Evolutionary conservation across 192 early-diverging fungal genomes (phyloP).

Genomic region (Backusella tarrabulga): DNA sequence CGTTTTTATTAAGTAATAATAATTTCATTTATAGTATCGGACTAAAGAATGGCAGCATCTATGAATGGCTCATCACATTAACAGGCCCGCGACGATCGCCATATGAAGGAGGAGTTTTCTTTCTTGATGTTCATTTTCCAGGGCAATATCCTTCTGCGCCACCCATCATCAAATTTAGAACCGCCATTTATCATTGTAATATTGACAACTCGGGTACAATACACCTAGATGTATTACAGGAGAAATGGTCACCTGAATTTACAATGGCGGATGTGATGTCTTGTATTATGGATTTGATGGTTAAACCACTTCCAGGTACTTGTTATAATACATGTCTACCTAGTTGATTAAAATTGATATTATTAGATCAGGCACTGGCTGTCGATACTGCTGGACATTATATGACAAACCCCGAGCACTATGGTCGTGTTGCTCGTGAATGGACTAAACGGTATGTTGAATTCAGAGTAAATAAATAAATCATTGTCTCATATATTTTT

Average conservation of each 20-base stretch:
- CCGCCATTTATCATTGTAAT: neutral
- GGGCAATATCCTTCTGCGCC: neutral
- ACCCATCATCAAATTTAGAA: neutral
- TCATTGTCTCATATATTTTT: neutral
- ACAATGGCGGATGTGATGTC: neutral
- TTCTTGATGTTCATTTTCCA: neutral
- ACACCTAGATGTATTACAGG: neutral
- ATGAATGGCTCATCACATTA: neutral
- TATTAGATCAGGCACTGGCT: neutral
- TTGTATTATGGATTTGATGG: neutral
- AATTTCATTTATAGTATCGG: neutral
- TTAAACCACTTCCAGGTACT: neutral
- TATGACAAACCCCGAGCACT: neutral
- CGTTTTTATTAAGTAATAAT: neutral
- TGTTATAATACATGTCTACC: neutral
- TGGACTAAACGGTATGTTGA: slow-evolving; percentile 1
- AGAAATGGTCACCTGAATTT: neutral
- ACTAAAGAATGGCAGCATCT: neutral
- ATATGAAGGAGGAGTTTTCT: neutral
- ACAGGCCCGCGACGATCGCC: neutral
- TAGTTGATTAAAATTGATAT: neutral
- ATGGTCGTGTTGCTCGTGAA: neutral
- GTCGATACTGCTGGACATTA: neutral
- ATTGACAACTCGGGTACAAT: neutral
- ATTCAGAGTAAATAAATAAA: too few relatives aligned